Conservation (phyloP, 1,284 basidiomycete species). For the Coniferiporia weirii region DNA sequence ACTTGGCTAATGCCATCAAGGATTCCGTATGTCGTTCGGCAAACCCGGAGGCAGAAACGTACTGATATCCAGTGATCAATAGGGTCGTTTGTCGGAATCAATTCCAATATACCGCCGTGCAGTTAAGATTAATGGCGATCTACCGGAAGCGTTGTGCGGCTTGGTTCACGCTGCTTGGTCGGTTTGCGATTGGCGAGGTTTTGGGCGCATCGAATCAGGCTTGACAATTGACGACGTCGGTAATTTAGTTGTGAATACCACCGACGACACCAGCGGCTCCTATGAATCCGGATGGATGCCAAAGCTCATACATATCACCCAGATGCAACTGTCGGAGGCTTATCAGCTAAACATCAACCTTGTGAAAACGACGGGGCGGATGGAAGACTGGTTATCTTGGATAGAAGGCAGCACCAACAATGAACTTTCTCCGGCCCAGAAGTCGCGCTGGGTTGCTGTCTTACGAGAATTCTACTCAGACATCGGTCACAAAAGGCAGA, state of each 20-base stretch:
- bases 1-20: constrained; percentile 57
- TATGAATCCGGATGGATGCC: constrained; percentile 38
- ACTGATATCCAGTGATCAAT: constrained; percentile 17
- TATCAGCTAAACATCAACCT: constrained; percentile 37
- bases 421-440: constrained; percentile 27
- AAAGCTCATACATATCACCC: constrained; percentile 41
- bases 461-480: constrained; percentile 35
- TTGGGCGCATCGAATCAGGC: constrained; percentile 30
- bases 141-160: constrained; percentile 56
- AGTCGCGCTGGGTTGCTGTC: constrained; percentile 33
- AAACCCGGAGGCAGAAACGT: background rate
- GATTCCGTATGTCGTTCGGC: constrained; percentile 34
- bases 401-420: constrained; percentile 31
- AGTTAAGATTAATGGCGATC: constrained; percentile 44
- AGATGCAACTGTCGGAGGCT: constrained; percentile 41
- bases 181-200: constrained; percentile 52
- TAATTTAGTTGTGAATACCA: constrained; percentile 22
- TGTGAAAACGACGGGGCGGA: constrained; percentile 29
- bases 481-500: constrained; percentile 25
- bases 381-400: constrained; percentile 43
- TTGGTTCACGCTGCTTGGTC: constrained; percentile 48
- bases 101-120: constrained; percentile 52
- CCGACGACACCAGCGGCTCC: constrained; percentile 10
- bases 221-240: constrained; percentile 23
- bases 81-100: constrained; percentile 48